These are phyloP conservation scores for Vaccinium macrocarpon DNA, from an alignment of 148 eudicot genomes.

Conservation along the genomic window DNA sequence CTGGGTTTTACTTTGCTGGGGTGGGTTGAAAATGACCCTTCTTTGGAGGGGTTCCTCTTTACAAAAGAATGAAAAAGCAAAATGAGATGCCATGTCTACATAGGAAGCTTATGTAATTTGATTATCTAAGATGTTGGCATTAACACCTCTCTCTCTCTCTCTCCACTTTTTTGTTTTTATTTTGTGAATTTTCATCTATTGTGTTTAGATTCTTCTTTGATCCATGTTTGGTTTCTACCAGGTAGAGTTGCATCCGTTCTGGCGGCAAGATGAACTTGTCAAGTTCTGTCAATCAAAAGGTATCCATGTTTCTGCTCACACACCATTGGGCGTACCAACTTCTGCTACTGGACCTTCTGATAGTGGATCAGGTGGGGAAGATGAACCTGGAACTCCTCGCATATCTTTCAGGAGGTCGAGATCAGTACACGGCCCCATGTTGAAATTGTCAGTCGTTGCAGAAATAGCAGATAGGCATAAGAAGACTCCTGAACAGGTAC, in stretches of 20 bases:
- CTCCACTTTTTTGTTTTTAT: not conserved
- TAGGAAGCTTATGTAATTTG: not conserved
- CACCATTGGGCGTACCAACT: slow-evolving; percentile 32
- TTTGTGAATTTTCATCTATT: not conserved
- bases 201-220: not conserved
- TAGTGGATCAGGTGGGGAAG: slow-evolving; percentile 32
- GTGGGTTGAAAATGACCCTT: not conserved
- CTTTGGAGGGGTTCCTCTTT: not conserved
- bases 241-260: slow-evolving; percentile 39
- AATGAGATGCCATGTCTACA: not conserved
- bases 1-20: not conserved
- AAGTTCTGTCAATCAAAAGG: slow-evolving; percentile 31
- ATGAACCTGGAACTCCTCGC: slow-evolving; percentile 36
- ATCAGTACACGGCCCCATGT: slow-evolving; percentile 39
- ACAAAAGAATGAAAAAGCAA: not conserved
- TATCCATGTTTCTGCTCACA: slow-evolving; percentile 41
- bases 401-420: slow-evolving; percentile 35
- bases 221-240: slow-evolving; percentile 13
- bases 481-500: slow-evolving; percentile 38
- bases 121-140: not conserved
- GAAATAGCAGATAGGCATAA: slow-evolving; percentile 33
- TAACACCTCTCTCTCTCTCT: not conserved
- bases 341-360: slow-evolving; percentile 23
- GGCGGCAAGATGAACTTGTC: slow-evolving; percentile 38
- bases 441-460: slow-evolving; percentile 31